Evolutionary conservation across 1,284 basidiomycete genomes (phyloP).

Genomic region (Malassezia globosa): DNA sequence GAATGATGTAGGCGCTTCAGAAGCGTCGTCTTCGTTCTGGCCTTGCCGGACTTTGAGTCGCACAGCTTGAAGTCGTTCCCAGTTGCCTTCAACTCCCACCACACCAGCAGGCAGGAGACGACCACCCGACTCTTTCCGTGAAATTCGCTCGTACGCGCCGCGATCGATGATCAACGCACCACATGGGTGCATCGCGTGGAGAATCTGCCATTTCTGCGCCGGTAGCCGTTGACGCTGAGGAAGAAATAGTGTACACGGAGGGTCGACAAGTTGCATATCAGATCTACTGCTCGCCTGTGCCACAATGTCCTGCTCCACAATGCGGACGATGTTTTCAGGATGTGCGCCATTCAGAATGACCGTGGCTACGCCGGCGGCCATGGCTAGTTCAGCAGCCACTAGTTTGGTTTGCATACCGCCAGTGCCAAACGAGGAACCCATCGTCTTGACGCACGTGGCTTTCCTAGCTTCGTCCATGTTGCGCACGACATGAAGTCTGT

Average conservation of each 20-base stretch:
- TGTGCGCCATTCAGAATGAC: constrained; percentile 57
- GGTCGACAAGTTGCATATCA: constrained; percentile 40
- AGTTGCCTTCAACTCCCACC: constrained; percentile 69
- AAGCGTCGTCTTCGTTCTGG: neutral
- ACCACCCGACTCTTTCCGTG: constrained; percentile 73
- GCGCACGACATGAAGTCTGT: constrained; percentile 66
- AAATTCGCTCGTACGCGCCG: constrained; percentile 76
- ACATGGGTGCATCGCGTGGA: constrained; percentile 76
- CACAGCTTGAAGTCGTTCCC: constrained; percentile 88
- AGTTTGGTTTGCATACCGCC: constrained; percentile 99
- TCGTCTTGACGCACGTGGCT: constrained; percentile 75
- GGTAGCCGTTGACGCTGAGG: constrained; percentile 64
- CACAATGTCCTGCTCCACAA: constrained; percentile 54
- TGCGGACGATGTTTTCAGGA: constrained; percentile 65
- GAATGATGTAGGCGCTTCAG: constrained; percentile 36
- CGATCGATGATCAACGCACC: constrained; percentile 78
- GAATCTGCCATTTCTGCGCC: constrained; percentile 88
- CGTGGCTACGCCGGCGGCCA: constrained; percentile 87
- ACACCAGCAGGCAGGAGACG: constrained; percentile 83
- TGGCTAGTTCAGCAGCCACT: constrained; percentile 93
- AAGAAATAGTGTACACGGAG: constrained; percentile 77
- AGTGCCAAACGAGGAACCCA: constrained; percentile 85
- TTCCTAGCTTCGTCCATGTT: constrained; percentile 70
- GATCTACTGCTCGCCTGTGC: neutral
- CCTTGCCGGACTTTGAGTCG: constrained; percentile 58